These are phyloP conservation scores for Kickxella alabastrina DNA, from an alignment of 192 early-diverging fungal genomes.

Conservation along the genomic window DNA sequence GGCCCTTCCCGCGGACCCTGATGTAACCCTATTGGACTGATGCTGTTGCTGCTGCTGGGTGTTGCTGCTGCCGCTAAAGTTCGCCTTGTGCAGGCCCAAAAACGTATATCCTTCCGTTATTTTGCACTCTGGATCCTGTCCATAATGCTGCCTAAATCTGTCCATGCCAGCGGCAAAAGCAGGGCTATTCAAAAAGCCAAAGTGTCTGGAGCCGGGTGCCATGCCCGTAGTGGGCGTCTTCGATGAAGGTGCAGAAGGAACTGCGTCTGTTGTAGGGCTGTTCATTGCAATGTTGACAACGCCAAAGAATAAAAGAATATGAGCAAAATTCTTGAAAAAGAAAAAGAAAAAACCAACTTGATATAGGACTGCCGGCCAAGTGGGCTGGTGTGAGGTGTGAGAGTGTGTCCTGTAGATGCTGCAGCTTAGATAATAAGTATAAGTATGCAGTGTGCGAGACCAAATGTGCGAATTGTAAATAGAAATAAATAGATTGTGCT, in stretches of 20 bases:
- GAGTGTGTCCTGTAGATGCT: no score
- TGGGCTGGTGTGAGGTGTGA: no score
- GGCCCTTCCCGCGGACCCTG: neutral
- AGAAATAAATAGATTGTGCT: no score
- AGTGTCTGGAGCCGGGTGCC: neutral
- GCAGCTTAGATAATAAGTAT: no score
- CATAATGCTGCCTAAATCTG: constrained; percentile 45
- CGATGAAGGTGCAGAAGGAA: neutral
- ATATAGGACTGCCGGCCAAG: no score
- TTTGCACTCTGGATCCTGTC: constrained; percentile 20
- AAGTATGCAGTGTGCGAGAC: no score
- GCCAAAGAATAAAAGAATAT: no score
- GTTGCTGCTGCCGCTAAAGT: neutral
- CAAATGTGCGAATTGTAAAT: no score
- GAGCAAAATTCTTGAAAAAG: no score
- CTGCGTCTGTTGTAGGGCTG: neutral
- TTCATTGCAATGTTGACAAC: neutral
- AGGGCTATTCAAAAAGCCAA: constrained; percentile 21
- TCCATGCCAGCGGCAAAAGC: constrained; percentile 33
- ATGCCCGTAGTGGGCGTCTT: constrained; percentile 1
- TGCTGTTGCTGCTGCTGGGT: constrained; percentile 2
- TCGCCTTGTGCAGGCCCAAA: constrained; percentile 23
- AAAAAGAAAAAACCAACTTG: no score
- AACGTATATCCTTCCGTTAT: constrained; percentile 46
- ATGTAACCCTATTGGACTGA: no score